These are phyloP conservation scores for Didymella sp. DNA, from an alignment of 2,329 filamentous ascomycete species.

Conservation along the genomic window DNA sequence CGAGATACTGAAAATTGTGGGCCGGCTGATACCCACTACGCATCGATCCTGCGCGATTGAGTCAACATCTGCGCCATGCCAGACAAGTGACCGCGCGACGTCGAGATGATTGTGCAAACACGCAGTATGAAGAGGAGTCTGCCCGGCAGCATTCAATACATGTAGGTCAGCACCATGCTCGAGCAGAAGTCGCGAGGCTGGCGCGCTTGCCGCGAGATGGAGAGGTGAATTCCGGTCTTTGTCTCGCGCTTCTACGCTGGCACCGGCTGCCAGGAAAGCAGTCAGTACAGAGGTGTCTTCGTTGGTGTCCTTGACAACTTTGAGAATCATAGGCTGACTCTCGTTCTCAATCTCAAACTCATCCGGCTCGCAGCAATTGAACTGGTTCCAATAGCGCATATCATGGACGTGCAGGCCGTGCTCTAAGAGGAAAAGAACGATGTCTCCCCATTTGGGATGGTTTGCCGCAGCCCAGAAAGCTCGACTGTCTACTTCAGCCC, in stretches of 20 bases:
- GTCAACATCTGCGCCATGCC: not conserved
- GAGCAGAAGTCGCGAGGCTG: not conserved
- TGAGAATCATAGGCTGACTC: not conserved
- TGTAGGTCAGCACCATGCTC: not conserved
- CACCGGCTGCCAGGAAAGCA: not conserved
- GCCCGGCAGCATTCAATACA: not conserved
- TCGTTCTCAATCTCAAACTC: not conserved
- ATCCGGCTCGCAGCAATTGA: not conserved
- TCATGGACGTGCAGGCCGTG: not conserved
- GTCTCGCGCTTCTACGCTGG: not conserved
- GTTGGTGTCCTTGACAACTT: not conserved
- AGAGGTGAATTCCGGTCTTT: not conserved
- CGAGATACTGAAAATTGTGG: too few species aligned
- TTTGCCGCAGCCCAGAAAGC: conserved; percentile 1
- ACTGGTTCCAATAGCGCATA: not conserved
- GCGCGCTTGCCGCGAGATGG: not conserved
- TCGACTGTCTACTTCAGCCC: not conserved
- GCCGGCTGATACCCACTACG: too few species aligned
- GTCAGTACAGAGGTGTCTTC: not conserved
- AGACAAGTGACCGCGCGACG: not conserved
- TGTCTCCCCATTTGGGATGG: not conserved
- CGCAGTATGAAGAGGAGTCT: not conserved
- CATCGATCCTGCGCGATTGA: not conserved
- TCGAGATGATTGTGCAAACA: not conserved
- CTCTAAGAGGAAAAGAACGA: not conserved